These are phyloP conservation scores for Vigna reflexopilosa DNA, from an alignment of 306 rosid genomes.

Conservation along the genomic window DNA sequence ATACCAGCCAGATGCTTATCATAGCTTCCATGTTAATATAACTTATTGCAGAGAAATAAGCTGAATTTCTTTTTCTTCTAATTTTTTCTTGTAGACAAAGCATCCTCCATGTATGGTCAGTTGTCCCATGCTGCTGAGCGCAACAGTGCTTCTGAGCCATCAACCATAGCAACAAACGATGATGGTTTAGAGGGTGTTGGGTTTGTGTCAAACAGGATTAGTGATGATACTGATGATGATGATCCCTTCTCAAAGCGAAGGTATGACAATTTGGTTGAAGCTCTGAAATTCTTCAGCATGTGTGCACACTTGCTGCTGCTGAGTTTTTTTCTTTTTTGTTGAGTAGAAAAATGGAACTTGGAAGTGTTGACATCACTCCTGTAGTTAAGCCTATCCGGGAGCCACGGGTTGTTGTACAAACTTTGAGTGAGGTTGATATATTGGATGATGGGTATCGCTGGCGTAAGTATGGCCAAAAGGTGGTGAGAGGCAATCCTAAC, in stretches of 20 bases:
- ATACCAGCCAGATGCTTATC: constrained; percentile 44
- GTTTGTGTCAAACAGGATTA: constrained; percentile 54
- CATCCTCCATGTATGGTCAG: constrained; percentile 60
- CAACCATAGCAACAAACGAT: constrained; percentile 61
- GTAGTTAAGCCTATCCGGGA: constrained; percentile 94
- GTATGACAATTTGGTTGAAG: constrained; percentile 49
- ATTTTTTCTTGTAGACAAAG: constrained; percentile 62
- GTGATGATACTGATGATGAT: constrained; percentile 82
- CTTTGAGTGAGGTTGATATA: constrained; percentile 96
- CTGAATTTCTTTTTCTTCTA: constrained; percentile 25
- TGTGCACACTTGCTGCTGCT: constrained; percentile 40
- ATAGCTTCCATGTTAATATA: constrained; percentile 18
- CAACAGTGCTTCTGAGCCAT: constrained; percentile 64
- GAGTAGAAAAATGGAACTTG: constrained; percentile 84
- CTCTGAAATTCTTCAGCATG: constrained; percentile 26
- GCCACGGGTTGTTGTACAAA: constrained; percentile 98
- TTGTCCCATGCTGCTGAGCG: constrained; percentile 58
- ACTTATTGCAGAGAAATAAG: constrained; percentile 26
- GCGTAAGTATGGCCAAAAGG: constrained; percentile 99
- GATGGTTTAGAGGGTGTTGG: constrained; percentile 68
- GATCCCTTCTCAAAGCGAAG: constrained; percentile 88
- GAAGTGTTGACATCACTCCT: constrained; percentile 71
- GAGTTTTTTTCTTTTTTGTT: constrained; percentile 34
- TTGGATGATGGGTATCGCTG: constrained; percentile 99
- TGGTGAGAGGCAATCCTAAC: constrained; percentile 98